phyloP scores from a whole-genome alignment of 108 stramenopile genomes.

The Cyclotella distinguenda region DNA sequence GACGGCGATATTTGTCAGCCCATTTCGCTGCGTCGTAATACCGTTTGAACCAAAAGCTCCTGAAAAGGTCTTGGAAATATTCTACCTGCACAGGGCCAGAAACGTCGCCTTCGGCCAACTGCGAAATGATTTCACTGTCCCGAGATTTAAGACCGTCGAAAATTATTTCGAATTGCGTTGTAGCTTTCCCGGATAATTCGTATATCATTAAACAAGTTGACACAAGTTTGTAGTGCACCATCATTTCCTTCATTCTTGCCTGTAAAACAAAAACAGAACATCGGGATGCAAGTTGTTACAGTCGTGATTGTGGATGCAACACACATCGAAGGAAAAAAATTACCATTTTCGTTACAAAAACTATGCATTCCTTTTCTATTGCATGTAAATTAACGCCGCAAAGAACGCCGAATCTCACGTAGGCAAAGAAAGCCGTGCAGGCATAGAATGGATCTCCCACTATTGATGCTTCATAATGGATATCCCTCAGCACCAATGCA shows the following conservation, averaged over 20 bases:
- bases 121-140: too few relatives aligned
- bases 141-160: too few relatives aligned
- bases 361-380: slow-evolving; percentile 10
- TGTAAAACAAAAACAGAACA: neutral
- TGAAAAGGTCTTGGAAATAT: slow-evolving; percentile 8
- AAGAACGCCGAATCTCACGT: neutral
- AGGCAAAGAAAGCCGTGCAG: neutral
- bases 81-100: neutral
- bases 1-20: slow-evolving; percentile 4
- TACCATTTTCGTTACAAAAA: neutral
- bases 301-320: neutral
- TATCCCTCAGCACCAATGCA: neutral
- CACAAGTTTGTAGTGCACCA: too few relatives aligned
- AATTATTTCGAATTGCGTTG: too few relatives aligned
- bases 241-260: too few relatives aligned
- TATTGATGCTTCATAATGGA: neutral
- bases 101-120: too few relatives aligned
- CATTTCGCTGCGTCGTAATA: slow-evolving; percentile 6
- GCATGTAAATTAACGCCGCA: slow-evolving; percentile 2
- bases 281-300: neutral
- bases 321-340: neutral
- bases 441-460: slow-evolving; percentile 10
- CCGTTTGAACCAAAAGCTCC: slow-evolving; percentile 1
- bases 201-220: too few relatives aligned
- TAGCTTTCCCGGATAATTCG: too few relatives aligned